These are phyloP conservation scores for Chrysoporthe puriensis DNA, from an alignment of 2,329 filamentous ascomycete genomes.

Conservation along the genomic window DNA sequence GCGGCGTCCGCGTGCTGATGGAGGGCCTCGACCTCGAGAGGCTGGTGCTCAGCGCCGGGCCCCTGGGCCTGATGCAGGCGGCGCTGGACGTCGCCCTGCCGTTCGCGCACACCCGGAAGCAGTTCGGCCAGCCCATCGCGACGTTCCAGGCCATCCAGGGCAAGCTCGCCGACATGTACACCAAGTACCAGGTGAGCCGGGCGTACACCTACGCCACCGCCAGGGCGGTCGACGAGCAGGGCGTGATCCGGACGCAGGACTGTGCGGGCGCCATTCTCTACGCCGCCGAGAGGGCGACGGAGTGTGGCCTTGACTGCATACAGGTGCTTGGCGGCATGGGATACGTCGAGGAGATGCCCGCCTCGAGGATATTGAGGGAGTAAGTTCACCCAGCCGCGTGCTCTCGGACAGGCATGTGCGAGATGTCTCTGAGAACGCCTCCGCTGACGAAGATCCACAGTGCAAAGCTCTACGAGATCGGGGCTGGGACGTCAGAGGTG, in stretches of 20 bases:
- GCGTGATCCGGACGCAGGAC: constrained; percentile 79
- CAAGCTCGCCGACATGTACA: constrained; percentile 96
- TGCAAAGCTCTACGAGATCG: constrained; percentile 89
- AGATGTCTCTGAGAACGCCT: constrained; percentile 24
- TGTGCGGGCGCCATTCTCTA: constrained; percentile 94
- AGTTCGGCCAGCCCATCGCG: constrained; percentile 85
- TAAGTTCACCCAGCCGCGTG: constrained; percentile 41
- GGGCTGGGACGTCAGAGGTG: constrained; percentile 93
- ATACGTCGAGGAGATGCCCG: constrained; percentile 93
- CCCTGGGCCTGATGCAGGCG: constrained; percentile 93
- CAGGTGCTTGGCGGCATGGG: constrained; percentile 95
- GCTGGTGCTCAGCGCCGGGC: constrained; percentile 87
- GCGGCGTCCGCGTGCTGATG: constrained; percentile 90
- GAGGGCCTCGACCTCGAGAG: constrained; percentile 93
- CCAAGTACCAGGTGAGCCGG: constrained; percentile 81
- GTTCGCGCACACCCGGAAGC: constrained; percentile 85
- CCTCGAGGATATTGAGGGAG: constrained; percentile 79
- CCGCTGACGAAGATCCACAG: constrained; percentile 44
- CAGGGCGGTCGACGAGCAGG: constrained; percentile 75
- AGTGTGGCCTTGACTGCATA: constrained; percentile 84
- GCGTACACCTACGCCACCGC: constrained; percentile 89
- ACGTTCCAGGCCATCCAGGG: constrained; percentile 94
- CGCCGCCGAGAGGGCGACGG: constrained; percentile 86
- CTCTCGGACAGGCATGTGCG: neutral
- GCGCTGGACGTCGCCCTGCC: constrained; percentile 83